Conservation (phyloP, 768 basidiomycete genomes). For the Phlebiopsis flavidoalba region DNA sequence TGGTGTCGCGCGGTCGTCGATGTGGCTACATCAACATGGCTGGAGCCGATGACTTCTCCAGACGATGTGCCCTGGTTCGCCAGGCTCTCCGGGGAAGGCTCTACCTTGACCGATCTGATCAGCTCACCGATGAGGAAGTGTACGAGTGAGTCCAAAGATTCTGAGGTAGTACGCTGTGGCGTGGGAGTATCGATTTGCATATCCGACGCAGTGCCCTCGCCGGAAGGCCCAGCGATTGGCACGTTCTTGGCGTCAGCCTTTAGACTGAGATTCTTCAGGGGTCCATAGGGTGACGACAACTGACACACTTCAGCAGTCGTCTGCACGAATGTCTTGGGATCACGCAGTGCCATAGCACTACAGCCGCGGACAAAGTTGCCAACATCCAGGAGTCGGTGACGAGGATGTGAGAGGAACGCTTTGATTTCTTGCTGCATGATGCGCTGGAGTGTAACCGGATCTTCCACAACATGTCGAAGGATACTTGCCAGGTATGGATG, state of each 20-base stretch:
- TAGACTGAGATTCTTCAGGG: conserved; percentile 23
- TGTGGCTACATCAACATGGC: not conserved
- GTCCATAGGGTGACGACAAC: conserved; percentile 56
- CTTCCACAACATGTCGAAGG: conserved; percentile 90
- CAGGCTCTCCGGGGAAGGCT: conserved; percentile 5
- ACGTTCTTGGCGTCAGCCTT: conserved; percentile 14
- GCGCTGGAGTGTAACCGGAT: conserved; percentile 51
- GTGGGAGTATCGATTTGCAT: conserved; percentile 54
- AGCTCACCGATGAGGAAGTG: conserved; percentile 74
- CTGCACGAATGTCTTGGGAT: conserved; percentile 71
- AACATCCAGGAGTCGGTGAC: conserved; percentile 65
- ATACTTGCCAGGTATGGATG: conserved; percentile 85
- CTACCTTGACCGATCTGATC: conserved; percentile 49
- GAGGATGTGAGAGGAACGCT: conserved; percentile 71
- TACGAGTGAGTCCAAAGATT: conserved; percentile 53
- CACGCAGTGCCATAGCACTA: conserved; percentile 75
- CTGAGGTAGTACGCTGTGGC: conserved; percentile 21
- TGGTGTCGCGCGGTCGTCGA: not conserved
- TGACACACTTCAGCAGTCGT: conserved; percentile 67
- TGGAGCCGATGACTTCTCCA: not conserved
- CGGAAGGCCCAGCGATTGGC: not conserved
- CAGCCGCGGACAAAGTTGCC: conserved; percentile 69
- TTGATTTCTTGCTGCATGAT: conserved; percentile 84
- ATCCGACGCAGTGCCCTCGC: conserved; percentile 28
- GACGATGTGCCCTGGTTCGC: not conserved